Conservation (phyloP, 2,329 filamentous ascomycete species). For the Ceratocystis cubensis region DNA sequence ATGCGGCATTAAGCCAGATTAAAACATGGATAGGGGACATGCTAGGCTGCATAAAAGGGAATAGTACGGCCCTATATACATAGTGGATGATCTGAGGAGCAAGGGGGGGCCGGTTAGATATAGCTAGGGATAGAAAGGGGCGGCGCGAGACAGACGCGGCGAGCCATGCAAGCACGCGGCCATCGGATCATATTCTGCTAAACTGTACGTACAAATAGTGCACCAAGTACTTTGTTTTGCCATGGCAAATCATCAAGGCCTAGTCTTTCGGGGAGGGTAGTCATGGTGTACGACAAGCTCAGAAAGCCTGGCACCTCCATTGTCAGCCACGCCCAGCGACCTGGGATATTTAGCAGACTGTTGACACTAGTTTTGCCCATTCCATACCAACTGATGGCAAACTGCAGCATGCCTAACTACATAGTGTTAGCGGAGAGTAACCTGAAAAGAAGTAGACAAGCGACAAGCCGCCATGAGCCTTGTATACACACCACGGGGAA, state of each 20-base stretch:
- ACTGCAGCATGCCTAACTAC: constrained; percentile 63
- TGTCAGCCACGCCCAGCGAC: constrained; percentile 70
- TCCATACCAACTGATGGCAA: constrained; percentile 66
- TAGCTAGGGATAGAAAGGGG: neutral
- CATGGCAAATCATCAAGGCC: constrained; percentile 52
- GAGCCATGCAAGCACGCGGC: no score
- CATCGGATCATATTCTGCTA: neutral
- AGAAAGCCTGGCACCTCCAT: constrained; percentile 78
- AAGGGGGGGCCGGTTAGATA: neutral
- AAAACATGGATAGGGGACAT: constrained; percentile 78
- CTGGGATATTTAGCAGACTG: constrained; percentile 72
- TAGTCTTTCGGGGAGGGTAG: constrained; percentile 47
- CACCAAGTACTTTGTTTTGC: constrained; percentile 66
- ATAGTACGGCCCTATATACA: constrained; percentile 72
- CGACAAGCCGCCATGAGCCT: neutral
- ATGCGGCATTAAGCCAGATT: constrained; percentile 50
- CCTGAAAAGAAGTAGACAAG: constrained; percentile 15
- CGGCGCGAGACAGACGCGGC: neutral
- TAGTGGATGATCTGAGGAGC: constrained; percentile 62
- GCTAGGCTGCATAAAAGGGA: constrained; percentile 71
- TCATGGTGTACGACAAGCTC: constrained; percentile 68
- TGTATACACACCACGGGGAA: constrained; percentile 39
- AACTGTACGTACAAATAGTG: constrained; percentile 42
- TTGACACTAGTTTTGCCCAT: constrained; percentile 80
- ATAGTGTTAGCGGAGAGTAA: constrained; percentile 17